Conservation (phyloP, 202 grass and related monocot genomes). For the Digitaria exilis region DNA sequence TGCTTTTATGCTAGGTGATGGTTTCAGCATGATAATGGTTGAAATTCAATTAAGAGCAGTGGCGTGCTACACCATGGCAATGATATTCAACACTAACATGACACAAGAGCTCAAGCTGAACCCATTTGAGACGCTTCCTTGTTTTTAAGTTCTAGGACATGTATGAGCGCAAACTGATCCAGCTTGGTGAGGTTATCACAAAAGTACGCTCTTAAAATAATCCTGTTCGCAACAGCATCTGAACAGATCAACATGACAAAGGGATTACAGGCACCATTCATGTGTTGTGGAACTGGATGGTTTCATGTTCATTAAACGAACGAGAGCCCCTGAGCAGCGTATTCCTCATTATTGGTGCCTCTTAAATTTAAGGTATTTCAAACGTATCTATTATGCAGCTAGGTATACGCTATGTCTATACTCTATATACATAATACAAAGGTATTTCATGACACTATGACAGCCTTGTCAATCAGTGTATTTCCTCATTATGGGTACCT, state of each 20-base stretch:
- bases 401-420: too few relatives aligned
- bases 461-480: not conserved
- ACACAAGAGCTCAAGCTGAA: not conserved
- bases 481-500: not conserved
- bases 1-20: not conserved
- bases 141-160: constrained; percentile 1
- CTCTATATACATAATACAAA: too few relatives aligned
- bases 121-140: constrained; percentile 6
- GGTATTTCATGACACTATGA: too few relatives aligned
- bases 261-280: not conserved
- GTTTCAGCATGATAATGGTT: not conserved
- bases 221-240: not conserved
- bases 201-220: not conserved
- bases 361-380: too few relatives aligned
- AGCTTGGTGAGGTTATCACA: not conserved
- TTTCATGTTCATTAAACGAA: not conserved
- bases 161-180: not conserved
- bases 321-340: not conserved
- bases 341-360: too few relatives aligned
- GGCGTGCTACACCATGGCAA: not conserved
- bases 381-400: too few relatives aligned
- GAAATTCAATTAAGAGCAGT: not conserved
- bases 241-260: not conserved
- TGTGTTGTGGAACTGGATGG: not conserved
- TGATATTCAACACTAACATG: not conserved